Evolutionary conservation across 169 alveolate genomes (phyloP).

Genomic region (Babesia bovis): DNA sequence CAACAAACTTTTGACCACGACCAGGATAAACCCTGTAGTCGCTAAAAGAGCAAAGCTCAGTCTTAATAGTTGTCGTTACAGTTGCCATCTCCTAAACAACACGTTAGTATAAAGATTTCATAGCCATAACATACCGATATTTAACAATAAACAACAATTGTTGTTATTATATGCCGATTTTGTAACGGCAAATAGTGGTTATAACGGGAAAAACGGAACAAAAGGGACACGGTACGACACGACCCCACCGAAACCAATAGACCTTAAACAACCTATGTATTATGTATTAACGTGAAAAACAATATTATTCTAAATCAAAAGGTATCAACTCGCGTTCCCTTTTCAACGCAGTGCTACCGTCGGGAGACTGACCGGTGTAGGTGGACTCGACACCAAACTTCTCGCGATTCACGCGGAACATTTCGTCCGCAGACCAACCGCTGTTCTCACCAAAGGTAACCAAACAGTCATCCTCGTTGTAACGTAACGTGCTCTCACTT

Average conservation of each 20-base stretch:
- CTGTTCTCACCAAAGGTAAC: constrained; percentile 41
- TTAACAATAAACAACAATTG: neutral
- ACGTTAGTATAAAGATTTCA: neutral
- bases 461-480: constrained; percentile 5
- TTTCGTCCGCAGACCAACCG: constrained; percentile 85
- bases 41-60: constrained; percentile 94
- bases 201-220: neutral
- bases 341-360: neutral
- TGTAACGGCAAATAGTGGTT: neutral
- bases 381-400: constrained; percentile 86
- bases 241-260: constrained; percentile 32
- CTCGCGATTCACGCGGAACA: constrained; percentile 84
- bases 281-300: neutral
- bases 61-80: constrained; percentile 87
- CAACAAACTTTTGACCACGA: constrained; percentile 93
- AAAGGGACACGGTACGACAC: constrained; percentile 3
- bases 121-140: constrained; percentile 8
- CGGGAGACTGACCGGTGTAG: constrained; percentile 69
- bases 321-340: constrained; percentile 24
- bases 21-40: constrained; percentile 98
- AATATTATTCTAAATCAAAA: neutral
- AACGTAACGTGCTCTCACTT: neutral
- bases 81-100: constrained; percentile 71
- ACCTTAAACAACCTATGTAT: neutral
- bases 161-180: constrained; percentile 4